Base-by-base conservation (phyloP, 2,329 filamentous ascomycete species). In the Xylariomycetidae sp. region DNA sequence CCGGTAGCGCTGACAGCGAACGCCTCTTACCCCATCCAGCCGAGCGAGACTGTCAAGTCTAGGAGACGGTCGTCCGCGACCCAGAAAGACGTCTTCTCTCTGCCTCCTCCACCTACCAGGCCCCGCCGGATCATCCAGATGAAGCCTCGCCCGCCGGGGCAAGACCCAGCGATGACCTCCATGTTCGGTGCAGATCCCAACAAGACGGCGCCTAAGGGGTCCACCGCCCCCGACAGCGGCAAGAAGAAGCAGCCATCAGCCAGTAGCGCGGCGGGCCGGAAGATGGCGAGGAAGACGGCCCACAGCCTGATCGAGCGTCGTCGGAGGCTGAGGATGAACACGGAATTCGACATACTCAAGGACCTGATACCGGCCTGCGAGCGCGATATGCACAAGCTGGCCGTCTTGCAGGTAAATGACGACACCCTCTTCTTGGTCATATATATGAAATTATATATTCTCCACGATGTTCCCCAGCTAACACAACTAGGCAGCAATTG, bases 381-480 rank as follows among this genome's bases (percentile, higher is more conserved):
- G n/a, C 89, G 88, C 6, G 90, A 97, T 54, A 97, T 97, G 92
- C 92, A 97, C 62, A 98, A 98, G 63, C 67, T 97, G 37, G 88
- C 89, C 12, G 96, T 97, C 48, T 65, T 97, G 31, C 88, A 96
- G 77, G 89, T 94, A 59, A 44, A 72, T 40, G 8, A 20, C 18
- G 27, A 28, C 25, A 28, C 30, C 11, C 20, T 22, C 18, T n/a
- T 10, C 9, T 13, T 39, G 30, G 16, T n/a, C 9, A n/a, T n/a
- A n/a, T n/a, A n/a, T n/a, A n/a, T n/a, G n/a, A n/a, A n/a, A n/a
- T n/a, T n/a, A n/a, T n/a, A n/a, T n/a, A n/a, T n/a, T n/a, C n/a
- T n/a, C n/a, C n/a, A n/a, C n/a, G n/a, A n/a, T n/a, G n/a, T n/a
- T n/a, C n/a, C n/a, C n/a, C n/a, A n/a, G n/a, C n/a, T n/a, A n/a